Evolutionary conservation across 1,284 basidiomycete species (phyloP).

Genomic region (Filobasidium uniguttulatum): DNA sequence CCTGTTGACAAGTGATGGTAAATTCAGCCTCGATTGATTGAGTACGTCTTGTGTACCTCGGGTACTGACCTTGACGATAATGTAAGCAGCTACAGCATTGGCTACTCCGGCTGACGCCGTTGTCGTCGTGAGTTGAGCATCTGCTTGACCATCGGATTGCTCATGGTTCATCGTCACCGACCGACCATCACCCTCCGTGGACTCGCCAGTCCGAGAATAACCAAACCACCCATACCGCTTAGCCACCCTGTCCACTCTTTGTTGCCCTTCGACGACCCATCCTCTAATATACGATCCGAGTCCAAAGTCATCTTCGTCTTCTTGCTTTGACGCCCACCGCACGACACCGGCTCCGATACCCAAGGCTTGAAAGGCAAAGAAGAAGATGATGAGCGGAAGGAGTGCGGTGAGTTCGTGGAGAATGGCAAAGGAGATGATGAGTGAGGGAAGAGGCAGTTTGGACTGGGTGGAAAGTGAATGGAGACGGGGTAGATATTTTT

Average conservation of each 20-base stretch:
- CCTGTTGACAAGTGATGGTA: slow-evolving; percentile 47
- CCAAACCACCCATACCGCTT: slow-evolving; percentile 68
- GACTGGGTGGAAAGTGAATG: slow-evolving; percentile 22
- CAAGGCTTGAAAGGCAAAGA: slow-evolving; percentile 53
- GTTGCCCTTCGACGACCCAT: slow-evolving; percentile 63
- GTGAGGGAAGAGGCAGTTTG: slow-evolving; percentile 51
- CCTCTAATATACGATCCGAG: slow-evolving; percentile 28
- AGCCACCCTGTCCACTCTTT: slow-evolving; percentile 57
- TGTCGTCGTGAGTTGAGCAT: slow-evolving; percentile 5
- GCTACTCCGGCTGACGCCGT: slow-evolving; percentile 30
- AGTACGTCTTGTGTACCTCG: neutral
- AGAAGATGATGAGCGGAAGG: slow-evolving; percentile 54
- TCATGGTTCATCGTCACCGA: slow-evolving; percentile 11
- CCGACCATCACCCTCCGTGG: slow-evolving; percentile 1
- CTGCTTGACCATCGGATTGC: slow-evolving; percentile 1
- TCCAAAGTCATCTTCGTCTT: slow-evolving; percentile 2
- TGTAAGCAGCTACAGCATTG: slow-evolving; percentile 61
- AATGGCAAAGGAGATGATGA: slow-evolving; percentile 63
- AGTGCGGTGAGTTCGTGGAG: slow-evolving; percentile 80
- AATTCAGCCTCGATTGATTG: slow-evolving; percentile 8
- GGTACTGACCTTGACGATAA: slow-evolving; percentile 56
- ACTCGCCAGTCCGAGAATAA: slow-evolving; percentile 46
- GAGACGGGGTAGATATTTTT: slow-evolving; percentile 22
- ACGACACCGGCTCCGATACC: slow-evolving; percentile 61
- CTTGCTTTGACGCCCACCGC: slow-evolving; percentile 22